Evolutionary conservation across 192 early-diverging fungal genomes (phyloP), one percentile per base, ranked within the genome.

Genomic region (Backusella psychrophila): DNA sequence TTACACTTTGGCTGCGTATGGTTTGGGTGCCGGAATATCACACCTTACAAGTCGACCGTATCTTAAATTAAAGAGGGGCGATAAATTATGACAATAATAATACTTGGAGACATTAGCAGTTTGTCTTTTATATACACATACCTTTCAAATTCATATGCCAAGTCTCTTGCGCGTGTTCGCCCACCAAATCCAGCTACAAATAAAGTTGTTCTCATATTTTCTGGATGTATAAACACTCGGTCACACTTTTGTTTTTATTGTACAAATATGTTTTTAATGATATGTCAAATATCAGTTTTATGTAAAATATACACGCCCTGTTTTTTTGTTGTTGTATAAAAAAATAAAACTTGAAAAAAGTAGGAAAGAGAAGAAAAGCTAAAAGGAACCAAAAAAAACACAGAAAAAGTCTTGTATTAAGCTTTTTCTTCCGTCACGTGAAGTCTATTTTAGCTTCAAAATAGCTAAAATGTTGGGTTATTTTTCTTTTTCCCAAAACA

Each of bases 121-220:
- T 21, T 5, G 8, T 72, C 15, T 42, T 46, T 11, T 59, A 33
- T 33, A 39, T 39, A 39, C 11, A 39, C 9, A 39, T 89, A 96
- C 95, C 95, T 90, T 82, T 98, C 96, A 84, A 98, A 98, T 66
- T 96, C 96, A 80, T 94, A 93, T 15, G 95, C 96, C 26, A 98
- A 88, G 74, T 97, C 95, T 83, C 89, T 92, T n/a, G 96, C 96
- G 71, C 96, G 90, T 36, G 93, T 93, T 67, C 89, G 85, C 49
- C 85, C 77, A 42, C 86, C 79, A 82, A 98, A 94, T 36, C 96
- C 96, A 69, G 93, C 89, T 29, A 96, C 92, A 76, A 92, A 93
- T 41, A 96, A 88, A 42, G 94, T 97, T 59, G 88, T 78, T 44
- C 70, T 72, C 77, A 78, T 78, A 68, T 69, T 21, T 39, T 56